Evolutionary conservation across 495 filamentous ascomycete genomes (phyloP), one percentile per base, ranked within the genome.

Genomic region (Extremus antarcticus): DNA sequence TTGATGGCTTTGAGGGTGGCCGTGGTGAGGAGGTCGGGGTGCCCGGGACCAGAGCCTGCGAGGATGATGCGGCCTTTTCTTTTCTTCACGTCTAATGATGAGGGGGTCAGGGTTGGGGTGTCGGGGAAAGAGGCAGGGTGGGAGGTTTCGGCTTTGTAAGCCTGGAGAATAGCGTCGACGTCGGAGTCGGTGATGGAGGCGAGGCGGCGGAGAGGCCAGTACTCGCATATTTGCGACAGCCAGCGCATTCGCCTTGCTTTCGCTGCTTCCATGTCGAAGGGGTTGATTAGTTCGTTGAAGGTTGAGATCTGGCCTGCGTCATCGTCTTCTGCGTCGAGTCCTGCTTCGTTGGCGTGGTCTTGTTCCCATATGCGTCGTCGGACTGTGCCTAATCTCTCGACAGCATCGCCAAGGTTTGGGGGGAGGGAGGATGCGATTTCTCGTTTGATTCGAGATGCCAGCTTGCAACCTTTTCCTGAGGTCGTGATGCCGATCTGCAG

Each of bases 191-290:
- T 81, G 51, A 97, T 83, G 24, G 76, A 74, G 8, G 89, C 88
- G 1, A 98, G 78, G 17, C 86, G 81, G 43, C 79, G 80, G 20
- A 98, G 74, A 1, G 92, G 90, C 94, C 94, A 98, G 70, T 98
- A 98, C 73, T 98, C 92, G 76, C 94, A 98, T 17, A 98, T 90
- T 66, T 98, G 92, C 17, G 84, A 80, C 2, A 98, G 71, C 94
- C 94, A 98, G 22, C 92, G 81, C 73, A 94, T 89, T 40, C 92
- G 76, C 48, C 94, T 75, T 17, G 78, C 88, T 69, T 86, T 89
- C 8, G 81, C 81, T 1, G 85, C 86, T 47, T 87, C 83, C 3
- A 76, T 68, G 61, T 91, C 88, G 52, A 78, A 77, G 47, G 88
- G 85, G 10, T 72, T 73, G 9, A 97, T 77, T 0, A 97, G 70